Base-by-base conservation (phyloP, 495 filamentous ascomycete genomes). In the Hypoxylon trugodes region DNA sequence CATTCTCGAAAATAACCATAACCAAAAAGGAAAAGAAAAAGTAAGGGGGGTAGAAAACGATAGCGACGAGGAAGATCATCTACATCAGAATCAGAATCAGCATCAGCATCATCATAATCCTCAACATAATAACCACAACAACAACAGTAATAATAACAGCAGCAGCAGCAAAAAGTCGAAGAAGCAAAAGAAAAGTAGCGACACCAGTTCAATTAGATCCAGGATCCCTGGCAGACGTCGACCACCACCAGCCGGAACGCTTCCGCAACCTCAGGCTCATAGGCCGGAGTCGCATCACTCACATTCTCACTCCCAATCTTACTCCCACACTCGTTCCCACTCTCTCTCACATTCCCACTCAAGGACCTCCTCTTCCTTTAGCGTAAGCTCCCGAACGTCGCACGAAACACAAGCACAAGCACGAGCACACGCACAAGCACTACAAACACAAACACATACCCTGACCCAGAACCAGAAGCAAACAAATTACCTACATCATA, bases 121-220 rank as follows among this genome's bases (percentile, higher is more conserved):
- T n/a, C n/a, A n/a, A n/a, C n/a, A n/a, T n/a, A n/a, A n/a, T n/a
- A n/a, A n/a, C n/a, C n/a, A n/a, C n/a, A n/a, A n/a, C n/a, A n/a
- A n/a, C n/a, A n/a, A n/a, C n/a, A n/a, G n/a, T n/a, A n/a, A n/a
- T n/a, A n/a, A n/a, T n/a, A n/a, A n/a, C n/a, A n/a, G n/a, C n/a
- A n/a, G n/a, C n/a, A n/a, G n/a, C n/a, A n/a, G n/a, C n/a, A 61
- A 48, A 41, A 71, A 73, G 59, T 65, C 70, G 37, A 69, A 74
- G 61, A 76, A 73, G 65, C 71, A 77, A 38, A 71, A 74, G 57
- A 76, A 76, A 50, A 71, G 65, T 21, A 61, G 65, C 69, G 70
- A 74, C 16, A 55, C 68, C 10, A 61, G 47, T 40, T 60, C 66
- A 24, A 41, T 57, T 32, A 59, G 66, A 45, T 66, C 59, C 54